These are phyloP conservation scores for Moricandia arvensis DNA, from an alignment of 345 rosid genomes.

Conservation along the genomic window DNA sequence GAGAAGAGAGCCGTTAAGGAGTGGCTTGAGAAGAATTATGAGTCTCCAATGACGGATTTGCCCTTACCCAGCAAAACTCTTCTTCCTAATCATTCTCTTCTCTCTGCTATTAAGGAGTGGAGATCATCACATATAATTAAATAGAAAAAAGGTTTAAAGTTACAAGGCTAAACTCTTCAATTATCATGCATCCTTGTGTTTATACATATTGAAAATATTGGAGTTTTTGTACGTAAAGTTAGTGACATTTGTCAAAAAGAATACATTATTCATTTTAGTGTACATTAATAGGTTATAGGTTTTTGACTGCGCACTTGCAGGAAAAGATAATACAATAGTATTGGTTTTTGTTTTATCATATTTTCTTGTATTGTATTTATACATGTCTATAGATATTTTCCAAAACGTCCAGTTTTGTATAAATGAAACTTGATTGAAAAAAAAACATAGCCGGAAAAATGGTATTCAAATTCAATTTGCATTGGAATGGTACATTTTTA, in stretches of 20 bases:
- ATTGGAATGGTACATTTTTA: background rate
- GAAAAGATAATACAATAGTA: background rate
- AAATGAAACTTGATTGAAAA: background rate
- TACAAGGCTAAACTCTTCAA: background rate
- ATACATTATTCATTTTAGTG: background rate
- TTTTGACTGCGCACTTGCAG: background rate
- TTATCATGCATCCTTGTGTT: conserved; percentile 7
- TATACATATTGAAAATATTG: background rate
- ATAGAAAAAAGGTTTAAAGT: background rate
- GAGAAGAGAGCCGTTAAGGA: conserved; percentile 63
- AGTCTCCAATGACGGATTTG: conserved; percentile 69
- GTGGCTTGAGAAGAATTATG: conserved; percentile 56
- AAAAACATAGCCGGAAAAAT: background rate
- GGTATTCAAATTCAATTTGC: background rate
- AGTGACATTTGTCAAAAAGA: background rate
- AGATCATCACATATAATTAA: conserved; percentile 47
- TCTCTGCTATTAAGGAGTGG: conserved; percentile 73
- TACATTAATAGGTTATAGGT: background rate
- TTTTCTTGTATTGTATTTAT: background rate
- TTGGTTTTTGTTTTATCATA: background rate
- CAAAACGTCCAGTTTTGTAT: background rate
- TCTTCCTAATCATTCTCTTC: conserved; percentile 66
- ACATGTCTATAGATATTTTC: background rate
- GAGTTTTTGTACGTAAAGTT: background rate
- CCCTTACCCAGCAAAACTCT: conserved; percentile 54